A percentile compares a stretch with the other conserved stretches of the same genome.
These are phyloP conservation scores for Proliferodiscus dingleyae DNA, from an alignment of 2,329 filamentous ascomycete genomes.

Conservation along the genomic window DNA sequence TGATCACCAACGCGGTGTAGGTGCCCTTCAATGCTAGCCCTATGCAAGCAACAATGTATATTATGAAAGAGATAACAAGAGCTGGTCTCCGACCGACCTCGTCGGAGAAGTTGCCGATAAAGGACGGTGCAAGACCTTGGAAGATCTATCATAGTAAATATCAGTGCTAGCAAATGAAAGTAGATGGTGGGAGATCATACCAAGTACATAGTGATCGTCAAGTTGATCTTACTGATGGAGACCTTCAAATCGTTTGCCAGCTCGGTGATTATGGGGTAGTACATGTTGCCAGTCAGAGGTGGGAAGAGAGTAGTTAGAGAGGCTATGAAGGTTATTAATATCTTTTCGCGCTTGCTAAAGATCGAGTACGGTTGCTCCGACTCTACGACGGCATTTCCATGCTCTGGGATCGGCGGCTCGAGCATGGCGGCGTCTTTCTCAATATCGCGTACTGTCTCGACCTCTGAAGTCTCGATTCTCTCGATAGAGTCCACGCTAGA, in stretches of 20 bases:
- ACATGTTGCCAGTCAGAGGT: background rate
- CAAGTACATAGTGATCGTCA: background rate
- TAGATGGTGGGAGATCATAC: background rate
- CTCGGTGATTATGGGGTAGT: background rate
- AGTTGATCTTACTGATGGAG: background rate
- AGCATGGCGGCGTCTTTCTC: no score
- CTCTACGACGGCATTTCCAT: background rate
- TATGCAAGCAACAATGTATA: constrained; percentile 52
- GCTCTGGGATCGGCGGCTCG: no score
- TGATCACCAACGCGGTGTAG: constrained; percentile 46
- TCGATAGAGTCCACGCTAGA: no score
- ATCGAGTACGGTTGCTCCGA: background rate
- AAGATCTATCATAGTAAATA: constrained; percentile 37
- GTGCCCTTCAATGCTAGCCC: constrained; percentile 45
- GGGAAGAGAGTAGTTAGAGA: background rate
- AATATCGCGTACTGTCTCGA: no score
- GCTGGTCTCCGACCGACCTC: constrained; percentile 48
- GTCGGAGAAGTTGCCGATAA: constrained; percentile 52
- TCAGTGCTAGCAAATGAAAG: background rate
- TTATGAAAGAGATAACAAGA: constrained; percentile 46
- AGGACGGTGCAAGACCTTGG: constrained; percentile 51
- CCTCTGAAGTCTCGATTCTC: no score
- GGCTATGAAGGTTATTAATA: background rate
- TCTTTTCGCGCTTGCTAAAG: background rate
- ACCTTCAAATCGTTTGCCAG: constrained; percentile 4